These are phyloP conservation scores for Colletotrichum salicis DNA, from an alignment of 2,329 filamentous ascomycete species.

Conservation along the genomic window DNA sequence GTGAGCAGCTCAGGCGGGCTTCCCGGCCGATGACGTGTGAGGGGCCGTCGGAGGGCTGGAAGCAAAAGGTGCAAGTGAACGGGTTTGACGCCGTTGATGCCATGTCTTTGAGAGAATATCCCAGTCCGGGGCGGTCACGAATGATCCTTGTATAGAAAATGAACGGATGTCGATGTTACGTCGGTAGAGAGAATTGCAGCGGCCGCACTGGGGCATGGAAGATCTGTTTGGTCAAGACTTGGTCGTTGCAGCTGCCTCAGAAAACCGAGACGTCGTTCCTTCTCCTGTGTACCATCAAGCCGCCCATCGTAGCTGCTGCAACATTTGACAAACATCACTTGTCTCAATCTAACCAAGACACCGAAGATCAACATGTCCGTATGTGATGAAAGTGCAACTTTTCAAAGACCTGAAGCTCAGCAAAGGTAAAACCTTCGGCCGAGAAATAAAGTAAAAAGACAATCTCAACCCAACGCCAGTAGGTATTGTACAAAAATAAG, in stretches of 20 bases:
- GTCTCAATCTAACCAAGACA: not conserved
- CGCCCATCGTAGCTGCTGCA: not conserved
- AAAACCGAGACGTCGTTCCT: not conserved
- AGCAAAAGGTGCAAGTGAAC: slow-evolving; percentile 69
- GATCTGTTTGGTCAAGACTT: too few relatives aligned
- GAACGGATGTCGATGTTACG: not conserved
- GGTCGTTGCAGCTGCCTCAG: not conserved
- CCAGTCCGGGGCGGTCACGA: not conserved
- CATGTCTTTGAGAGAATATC: not conserved
- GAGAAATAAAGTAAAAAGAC: slow-evolving; percentile 16
- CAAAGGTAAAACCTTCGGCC: not conserved
- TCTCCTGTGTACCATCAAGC: not conserved
- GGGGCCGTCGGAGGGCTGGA: slow-evolving; percentile 49
- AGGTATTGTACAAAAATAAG: slow-evolving; percentile 25
- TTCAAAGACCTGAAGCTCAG: slow-evolving; percentile 13
- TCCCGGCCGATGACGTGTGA: slow-evolving; percentile 57
- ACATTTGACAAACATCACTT: too few relatives aligned
- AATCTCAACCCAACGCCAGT: slow-evolving; percentile 20
- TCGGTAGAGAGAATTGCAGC: not conserved
- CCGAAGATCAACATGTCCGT: not conserved
- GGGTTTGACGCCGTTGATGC: slow-evolving; percentile 21
- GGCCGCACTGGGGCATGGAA: not conserved
- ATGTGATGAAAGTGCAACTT: slow-evolving; percentile 16
- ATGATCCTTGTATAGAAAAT: not conserved
- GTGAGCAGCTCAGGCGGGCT: slow-evolving; percentile 59